Percentiles rank a stretch among this genome's conserved stretches.
These are phyloP conservation scores for Pseudogymnoascus sp. DNA, from an alignment of 2,329 filamentous ascomycete species.

Conservation along the genomic window DNA sequence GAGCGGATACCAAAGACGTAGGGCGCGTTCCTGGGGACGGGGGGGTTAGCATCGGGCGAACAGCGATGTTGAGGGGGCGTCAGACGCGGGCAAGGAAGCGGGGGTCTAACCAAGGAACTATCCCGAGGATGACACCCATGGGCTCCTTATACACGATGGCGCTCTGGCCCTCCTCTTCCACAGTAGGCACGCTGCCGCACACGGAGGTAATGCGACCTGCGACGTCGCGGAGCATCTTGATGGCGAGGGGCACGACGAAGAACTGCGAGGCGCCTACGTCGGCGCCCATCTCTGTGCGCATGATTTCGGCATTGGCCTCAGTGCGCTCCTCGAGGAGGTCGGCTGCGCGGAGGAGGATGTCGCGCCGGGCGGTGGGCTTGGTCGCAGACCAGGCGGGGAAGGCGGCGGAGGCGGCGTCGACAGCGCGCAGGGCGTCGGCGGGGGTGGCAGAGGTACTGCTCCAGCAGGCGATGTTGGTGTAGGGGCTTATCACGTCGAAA, in stretches of 20 bases:
- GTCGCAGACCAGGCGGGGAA: slow-evolving; percentile 52
- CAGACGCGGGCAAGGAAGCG: background rate
- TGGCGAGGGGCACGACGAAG: slow-evolving; percentile 32
- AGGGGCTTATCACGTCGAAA: slow-evolving; percentile 44
- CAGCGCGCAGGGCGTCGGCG: slow-evolving; percentile 44
- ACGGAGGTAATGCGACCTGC: slow-evolving; percentile 10
- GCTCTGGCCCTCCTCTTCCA: slow-evolving; percentile 3
- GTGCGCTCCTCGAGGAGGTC: slow-evolving; percentile 42
- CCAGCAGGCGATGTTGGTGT: slow-evolving; percentile 40
- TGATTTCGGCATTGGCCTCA: slow-evolving; percentile 45
- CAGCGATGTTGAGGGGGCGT: slow-evolving; percentile 37
- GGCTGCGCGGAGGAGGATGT: slow-evolving; percentile 49
- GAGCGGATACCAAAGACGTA: slow-evolving; percentile 34
- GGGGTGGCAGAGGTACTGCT: slow-evolving; percentile 42
- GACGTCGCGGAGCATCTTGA: slow-evolving; percentile 23
- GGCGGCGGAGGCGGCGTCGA: slow-evolving; percentile 48
- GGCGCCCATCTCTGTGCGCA: slow-evolving; percentile 46
- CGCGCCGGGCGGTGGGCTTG: slow-evolving; percentile 43
- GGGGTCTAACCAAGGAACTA: slow-evolving; percentile 50
- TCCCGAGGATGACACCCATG: slow-evolving; percentile 53
- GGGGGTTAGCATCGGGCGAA: slow-evolving; percentile 37
- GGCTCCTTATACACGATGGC: slow-evolving; percentile 37
- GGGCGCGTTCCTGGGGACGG: slow-evolving; percentile 30
- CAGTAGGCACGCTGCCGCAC: slow-evolving; percentile 2
- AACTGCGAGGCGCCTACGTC: slow-evolving; percentile 26